A percentile compares a stretch with the other conserved stretches of the same genome.
phyloP scores from a whole-genome alignment of 1,284 basidiomycete genomes.

The Hypsizygus ulmarius region DNA sequence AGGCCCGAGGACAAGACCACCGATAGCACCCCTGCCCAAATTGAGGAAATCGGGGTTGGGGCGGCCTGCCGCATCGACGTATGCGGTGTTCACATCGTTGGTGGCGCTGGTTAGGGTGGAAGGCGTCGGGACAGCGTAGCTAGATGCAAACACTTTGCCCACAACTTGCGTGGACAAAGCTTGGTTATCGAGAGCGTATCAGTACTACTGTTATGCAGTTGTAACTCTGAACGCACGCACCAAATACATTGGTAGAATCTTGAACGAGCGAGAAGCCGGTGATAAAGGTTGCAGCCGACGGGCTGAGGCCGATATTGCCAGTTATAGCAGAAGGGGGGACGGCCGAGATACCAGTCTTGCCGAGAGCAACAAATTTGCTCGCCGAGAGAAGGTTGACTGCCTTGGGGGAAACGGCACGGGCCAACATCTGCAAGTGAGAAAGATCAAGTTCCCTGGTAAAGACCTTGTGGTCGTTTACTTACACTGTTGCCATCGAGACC shows the following conservation, averaged over 20 bases:
- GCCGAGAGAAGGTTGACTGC: conserved; percentile 1
- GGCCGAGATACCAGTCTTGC: neutral
- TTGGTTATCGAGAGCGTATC: no score
- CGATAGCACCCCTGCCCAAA: neutral
- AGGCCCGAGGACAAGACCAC: neutral
- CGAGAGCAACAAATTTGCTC: neutral
- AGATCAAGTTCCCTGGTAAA: no score
- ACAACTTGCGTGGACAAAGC: neutral
- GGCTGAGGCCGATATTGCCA: neutral
- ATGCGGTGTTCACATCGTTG: neutral
- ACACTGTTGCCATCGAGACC: no score
- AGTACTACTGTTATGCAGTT: no score
- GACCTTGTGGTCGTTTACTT: no score
- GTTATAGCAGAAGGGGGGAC: neutral
- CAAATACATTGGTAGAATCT: neutral
- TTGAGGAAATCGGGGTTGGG: neutral
- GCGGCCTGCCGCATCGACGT: neutral
- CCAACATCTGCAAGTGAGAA: no score
- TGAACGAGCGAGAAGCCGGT: neutral
- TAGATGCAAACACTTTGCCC: neutral
- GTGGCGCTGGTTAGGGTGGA: neutral
- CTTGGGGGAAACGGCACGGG: neutral
- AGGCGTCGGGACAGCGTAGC: neutral
- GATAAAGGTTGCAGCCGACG: neutral
- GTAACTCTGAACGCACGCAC: no score